Percentiles rank a stretch among this genome's conserved stretches.
phyloP scores from a whole-genome alignment of 805 yeast species.

The Vanderwaltozyma yarrowii region DNA sequence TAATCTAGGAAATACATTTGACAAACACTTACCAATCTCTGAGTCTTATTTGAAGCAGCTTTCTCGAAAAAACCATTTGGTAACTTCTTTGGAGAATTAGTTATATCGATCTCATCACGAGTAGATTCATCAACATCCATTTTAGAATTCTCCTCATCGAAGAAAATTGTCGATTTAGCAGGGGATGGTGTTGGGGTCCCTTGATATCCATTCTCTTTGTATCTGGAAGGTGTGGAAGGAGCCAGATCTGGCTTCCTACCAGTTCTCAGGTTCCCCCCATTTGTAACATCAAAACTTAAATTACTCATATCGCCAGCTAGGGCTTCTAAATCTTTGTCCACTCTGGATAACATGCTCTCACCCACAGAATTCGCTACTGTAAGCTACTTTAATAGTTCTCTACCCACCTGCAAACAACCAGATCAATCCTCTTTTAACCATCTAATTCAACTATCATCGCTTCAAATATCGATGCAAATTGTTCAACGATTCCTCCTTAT shows the following conservation, averaged over 20 bases:
- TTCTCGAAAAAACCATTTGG: conserved; percentile 42
- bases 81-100: conserved; percentile 28
- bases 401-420: too few relatives aligned
- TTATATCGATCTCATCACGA: conserved; percentile 14
- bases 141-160: conserved; percentile 21
- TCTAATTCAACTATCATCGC: too few relatives aligned
- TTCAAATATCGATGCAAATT: too few relatives aligned
- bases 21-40: conserved; percentile 79
- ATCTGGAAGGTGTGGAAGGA: conserved; percentile 11
- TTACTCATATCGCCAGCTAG: conserved; percentile 29
- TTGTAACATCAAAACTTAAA: conserved; percentile 15
- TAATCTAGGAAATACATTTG: conserved; percentile 91
- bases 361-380: too few relatives aligned
- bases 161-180: conserved; percentile 18
- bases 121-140: conserved; percentile 28
- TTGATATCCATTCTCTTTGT: conserved; percentile 9
- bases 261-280: conserved; percentile 3
- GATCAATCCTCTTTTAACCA: too few relatives aligned
- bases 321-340: conserved; percentile 25
- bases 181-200: conserved; percentile 22
- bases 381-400: too few relatives aligned
- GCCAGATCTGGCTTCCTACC: conserved; percentile 8
- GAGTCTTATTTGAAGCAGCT: conserved; percentile 66
- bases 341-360: conserved; percentile 16
- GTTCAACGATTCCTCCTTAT: neutral